Percentiles rank a stretch among this genome's conserved stretches.
phyloP scores from a whole-genome alignment of 345 rosid species.

The Adansonia digitata region DNA sequence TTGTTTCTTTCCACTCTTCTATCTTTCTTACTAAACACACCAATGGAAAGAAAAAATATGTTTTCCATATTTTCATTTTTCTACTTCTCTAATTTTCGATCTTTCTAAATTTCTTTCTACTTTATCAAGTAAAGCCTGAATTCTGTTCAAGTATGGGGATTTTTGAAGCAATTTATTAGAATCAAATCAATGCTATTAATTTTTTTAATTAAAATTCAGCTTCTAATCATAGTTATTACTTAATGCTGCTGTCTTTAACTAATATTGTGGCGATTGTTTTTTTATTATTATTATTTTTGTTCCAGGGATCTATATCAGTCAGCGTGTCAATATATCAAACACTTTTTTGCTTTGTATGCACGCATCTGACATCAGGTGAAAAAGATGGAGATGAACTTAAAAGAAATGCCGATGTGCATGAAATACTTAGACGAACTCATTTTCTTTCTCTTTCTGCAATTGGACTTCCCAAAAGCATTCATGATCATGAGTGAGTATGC shows the following conservation, averaged over 20 bases:
- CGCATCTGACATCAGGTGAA: conserved; percentile 87
- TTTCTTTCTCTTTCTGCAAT: conserved; percentile 52
- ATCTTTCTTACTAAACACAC: too few relatives aligned
- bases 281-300: too few relatives aligned
- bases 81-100: too few relatives aligned
- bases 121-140: too few relatives aligned
- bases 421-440: conserved; percentile 71
- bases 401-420: conserved; percentile 81
- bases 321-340: conserved; percentile 93
- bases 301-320: conserved; percentile 88
- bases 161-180: background rate
- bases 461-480: conserved; percentile 59
- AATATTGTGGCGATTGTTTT: background rate
- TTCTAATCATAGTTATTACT: background rate
- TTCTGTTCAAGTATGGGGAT: background rate
- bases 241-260: background rate
- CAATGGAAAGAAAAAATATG: too few relatives aligned
- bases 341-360: conserved; percentile 63
- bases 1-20: too few relatives aligned
- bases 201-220: background rate
- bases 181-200: background rate
- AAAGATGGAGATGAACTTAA: conserved; percentile 79
- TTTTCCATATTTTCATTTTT: too few relatives aligned
- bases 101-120: too few relatives aligned
- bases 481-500: conserved; percentile 86